A percentile compares a stretch with the other conserved stretches of the same genome.
phyloP scores from a whole-genome alignment of 1,284 basidiomycete species.

The Pholiota adiposa region DNA sequence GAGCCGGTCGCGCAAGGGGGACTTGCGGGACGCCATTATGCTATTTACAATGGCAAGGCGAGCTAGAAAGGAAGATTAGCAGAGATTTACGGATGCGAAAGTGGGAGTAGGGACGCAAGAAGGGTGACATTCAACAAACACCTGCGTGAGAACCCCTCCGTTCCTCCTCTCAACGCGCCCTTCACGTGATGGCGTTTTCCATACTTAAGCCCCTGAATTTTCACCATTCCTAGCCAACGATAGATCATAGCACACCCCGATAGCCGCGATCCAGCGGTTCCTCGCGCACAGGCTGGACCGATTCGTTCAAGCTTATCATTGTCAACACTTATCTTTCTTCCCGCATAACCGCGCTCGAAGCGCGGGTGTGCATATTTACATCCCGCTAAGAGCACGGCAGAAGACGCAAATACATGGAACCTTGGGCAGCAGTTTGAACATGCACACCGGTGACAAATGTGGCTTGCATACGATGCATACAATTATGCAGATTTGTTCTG shows the following conservation, averaged over 20 bases:
- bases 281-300: background rate
- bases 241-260: background rate
- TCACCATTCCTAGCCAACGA: background rate
- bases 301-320: too few species aligned
- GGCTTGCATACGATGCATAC: too few species aligned
- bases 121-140: conserved; percentile 40
- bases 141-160: conserved; percentile 27
- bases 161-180: conserved; percentile 20
- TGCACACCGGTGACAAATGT: too few species aligned
- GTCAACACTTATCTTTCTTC: too few species aligned
- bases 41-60: background rate
- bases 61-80: conserved; percentile 17
- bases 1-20: conserved; percentile 61
- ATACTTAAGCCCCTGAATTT: background rate
- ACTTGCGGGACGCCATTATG: conserved; percentile 40
- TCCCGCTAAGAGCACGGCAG: too few species aligned
- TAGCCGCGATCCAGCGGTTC: background rate
- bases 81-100: conserved; percentile 20
- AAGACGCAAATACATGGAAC: too few species aligned
- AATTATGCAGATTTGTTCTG: too few species aligned
- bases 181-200: conserved; percentile 30
- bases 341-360: too few species aligned
- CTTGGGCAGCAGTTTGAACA: too few species aligned
- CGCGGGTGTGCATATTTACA: too few species aligned
- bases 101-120: conserved; percentile 18